Evolutionary conservation across 805 yeast genomes (phyloP), one percentile per base, ranked within the genome.

Genomic region (Hanseniaspora lindneri): DNA sequence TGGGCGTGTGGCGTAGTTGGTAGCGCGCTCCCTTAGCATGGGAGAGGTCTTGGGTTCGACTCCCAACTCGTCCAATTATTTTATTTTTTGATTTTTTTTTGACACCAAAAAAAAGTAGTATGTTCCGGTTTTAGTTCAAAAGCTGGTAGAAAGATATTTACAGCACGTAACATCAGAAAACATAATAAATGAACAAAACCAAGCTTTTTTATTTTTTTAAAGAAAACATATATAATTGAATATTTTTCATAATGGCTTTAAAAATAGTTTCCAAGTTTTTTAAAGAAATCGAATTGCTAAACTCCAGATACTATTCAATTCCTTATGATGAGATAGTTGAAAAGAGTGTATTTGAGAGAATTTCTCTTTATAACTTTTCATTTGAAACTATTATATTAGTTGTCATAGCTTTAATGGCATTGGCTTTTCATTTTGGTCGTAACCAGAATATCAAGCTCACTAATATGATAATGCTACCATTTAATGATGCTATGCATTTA

Each of bases 1-100:
- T n/a, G 80, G 80, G 81, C 80, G 77, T 76, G 80, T 76, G 81
- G 81, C 81, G 81, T 74, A 76, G 81, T 77, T 75, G 80, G 81
- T 76, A 76, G 81, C 81, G 81, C 80, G 81, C 73, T 74, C 77
- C 75, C 81, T 75, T 76, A 75, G 80, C 80, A 76, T 76, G 80
- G 75, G 78, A 74, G 75, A 76, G 81, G 82, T 76, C 81, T 75
- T 76, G 76, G 80, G 80, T 75, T 75, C 81, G 77, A 76, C 71
- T 76, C 80, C 80, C 75, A 76, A 73, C 79, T 30, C 34, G 34
- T 30, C 34, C 34, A 30, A n/a, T 30, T 11, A 11, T 30, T 30
- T 30, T 7, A 6, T 9, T 9, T 14, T 30, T 30, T 10, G n/a
- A 30, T 9, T 27, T 9, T 27, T 9, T 27, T 13, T n/a, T n/a